These are phyloP conservation scores for Tetrahymena borealis DNA, from an alignment of 73 alveolate genomes.

Conservation along the genomic window DNA sequence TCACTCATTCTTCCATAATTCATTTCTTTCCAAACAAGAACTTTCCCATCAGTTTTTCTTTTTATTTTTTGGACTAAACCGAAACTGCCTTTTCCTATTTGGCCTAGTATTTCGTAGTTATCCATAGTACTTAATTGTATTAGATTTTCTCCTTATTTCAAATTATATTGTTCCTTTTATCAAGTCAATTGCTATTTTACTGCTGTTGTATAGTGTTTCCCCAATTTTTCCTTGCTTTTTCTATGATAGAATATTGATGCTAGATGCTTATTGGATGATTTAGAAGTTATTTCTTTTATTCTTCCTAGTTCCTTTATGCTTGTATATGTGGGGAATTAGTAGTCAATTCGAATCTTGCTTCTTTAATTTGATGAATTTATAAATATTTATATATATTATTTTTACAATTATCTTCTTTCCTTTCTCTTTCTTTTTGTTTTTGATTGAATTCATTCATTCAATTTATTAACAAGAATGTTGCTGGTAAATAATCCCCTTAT, in stretches of 20 bases:
- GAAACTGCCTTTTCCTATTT: conserved; percentile 86
- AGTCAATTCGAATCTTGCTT: background rate
- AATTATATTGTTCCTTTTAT: too few relatives aligned
- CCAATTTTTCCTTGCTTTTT: too few relatives aligned
- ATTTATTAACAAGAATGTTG: too few relatives aligned
- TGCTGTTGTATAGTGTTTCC: too few relatives aligned
- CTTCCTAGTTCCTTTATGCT: background rate
- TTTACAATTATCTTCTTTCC: background rate
- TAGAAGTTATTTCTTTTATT: background rate
- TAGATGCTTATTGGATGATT: too few relatives aligned
- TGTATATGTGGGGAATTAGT: background rate
- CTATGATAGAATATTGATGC: too few relatives aligned
- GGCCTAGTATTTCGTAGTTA: conserved; percentile 62
- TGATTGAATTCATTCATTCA: too few relatives aligned
- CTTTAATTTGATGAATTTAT: background rate
- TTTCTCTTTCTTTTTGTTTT: background rate
- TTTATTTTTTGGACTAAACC: conserved; percentile 83
- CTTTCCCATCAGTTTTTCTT: conserved; percentile 78
- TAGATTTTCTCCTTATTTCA: too few relatives aligned
- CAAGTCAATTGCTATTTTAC: too few relatives aligned
- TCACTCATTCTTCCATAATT: conserved; percentile 89
- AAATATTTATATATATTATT: background rate
- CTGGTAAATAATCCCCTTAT: background rate
- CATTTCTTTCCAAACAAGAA: conserved; percentile 89
- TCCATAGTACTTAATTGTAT: conserved; percentile 38